These are phyloP conservation scores for Laguncularia racemosa DNA, from an alignment of 345 rosid genomes.

Conservation along the genomic window DNA sequence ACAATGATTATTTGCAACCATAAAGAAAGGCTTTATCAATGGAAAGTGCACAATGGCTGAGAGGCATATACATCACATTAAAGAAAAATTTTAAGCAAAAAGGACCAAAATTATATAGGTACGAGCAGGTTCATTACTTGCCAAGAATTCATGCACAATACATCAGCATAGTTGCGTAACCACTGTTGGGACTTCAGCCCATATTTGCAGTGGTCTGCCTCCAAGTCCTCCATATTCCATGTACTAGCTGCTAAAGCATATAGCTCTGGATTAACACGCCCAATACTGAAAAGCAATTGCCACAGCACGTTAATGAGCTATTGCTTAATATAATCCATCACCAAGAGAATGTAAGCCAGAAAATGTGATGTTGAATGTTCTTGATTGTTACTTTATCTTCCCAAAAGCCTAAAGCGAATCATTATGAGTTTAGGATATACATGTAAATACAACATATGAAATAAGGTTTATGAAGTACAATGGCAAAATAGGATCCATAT, in stretches of 20 bases:
- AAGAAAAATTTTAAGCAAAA: constrained; percentile 1
- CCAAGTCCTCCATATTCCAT: constrained; percentile 32
- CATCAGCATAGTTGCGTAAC: constrained; percentile 54
- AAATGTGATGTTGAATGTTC: too few species aligned
- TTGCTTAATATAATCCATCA: too few species aligned
- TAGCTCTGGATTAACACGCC: constrained; percentile 83
- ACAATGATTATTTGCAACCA: too few species aligned
- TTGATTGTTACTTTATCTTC: too few species aligned
- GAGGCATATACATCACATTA: background rate
- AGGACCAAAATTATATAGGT: background rate
- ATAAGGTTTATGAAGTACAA: too few species aligned
- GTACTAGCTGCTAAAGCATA: constrained; percentile 71
- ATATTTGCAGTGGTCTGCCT: constrained; percentile 16
- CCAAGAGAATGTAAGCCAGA: too few species aligned
- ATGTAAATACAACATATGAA: too few species aligned
- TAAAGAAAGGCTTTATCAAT: too few species aligned
- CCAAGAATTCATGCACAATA: constrained; percentile 84
- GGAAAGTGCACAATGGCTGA: too few species aligned
- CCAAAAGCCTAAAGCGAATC: too few species aligned
- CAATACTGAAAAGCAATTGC: constrained; percentile 51
- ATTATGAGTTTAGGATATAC: too few species aligned
- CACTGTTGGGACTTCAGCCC: constrained; percentile 34
- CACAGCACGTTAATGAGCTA: background rate
- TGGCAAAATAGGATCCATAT: too few species aligned
- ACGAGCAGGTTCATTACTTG: constrained; percentile 47